These are phyloP conservation scores for Nidula niveotomentosa DNA, from an alignment of 1,284 basidiomycete species.

Conservation along the genomic window DNA sequence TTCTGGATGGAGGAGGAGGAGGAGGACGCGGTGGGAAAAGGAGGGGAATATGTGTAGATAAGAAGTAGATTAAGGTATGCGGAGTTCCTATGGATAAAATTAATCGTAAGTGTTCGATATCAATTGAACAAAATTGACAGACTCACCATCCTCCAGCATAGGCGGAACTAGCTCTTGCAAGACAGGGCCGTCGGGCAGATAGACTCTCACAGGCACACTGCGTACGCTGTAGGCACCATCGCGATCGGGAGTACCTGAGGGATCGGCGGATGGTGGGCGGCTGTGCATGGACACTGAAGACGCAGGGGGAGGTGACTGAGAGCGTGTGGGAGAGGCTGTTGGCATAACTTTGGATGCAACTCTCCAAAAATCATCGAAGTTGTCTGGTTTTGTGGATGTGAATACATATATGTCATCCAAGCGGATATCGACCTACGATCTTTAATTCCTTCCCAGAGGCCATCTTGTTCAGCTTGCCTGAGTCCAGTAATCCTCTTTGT, in stretches of 20 bases:
- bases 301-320: slow-evolving; percentile 51
- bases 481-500: slow-evolving; percentile 90
- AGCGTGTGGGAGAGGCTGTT: slow-evolving; percentile 54
- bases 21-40: slow-evolving; percentile 57
- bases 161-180: slow-evolving; percentile 89
- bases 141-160: slow-evolving; percentile 63
- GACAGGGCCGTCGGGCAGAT: slow-evolving; percentile 89
- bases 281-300: slow-evolving; percentile 56
- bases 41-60: slow-evolving; percentile 63
- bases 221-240: slow-evolving; percentile 84
- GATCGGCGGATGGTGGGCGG: slow-evolving; percentile 71
- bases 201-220: slow-evolving; percentile 86
- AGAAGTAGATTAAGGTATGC: slow-evolving; percentile 59
- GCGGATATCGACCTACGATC: slow-evolving; percentile 62
- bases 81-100: slow-evolving; percentile 43
- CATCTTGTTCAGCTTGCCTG: slow-evolving; percentile 88
- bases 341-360: slow-evolving; percentile 87
- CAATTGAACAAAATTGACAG: neutral
- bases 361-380: slow-evolving; percentile 93
- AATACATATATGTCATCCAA: slow-evolving; percentile 4
- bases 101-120: neutral
- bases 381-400: slow-evolving; percentile 52
- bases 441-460: slow-evolving; percentile 91
- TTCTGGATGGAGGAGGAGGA: slow-evolving; percentile 35
- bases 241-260: slow-evolving; percentile 51